Percentiles rank a stretch among this genome's conserved stretches.
Conservation (phyloP, 2,329 filamentous ascomycete genomes). For the Niveomyces coronatus region DNA sequence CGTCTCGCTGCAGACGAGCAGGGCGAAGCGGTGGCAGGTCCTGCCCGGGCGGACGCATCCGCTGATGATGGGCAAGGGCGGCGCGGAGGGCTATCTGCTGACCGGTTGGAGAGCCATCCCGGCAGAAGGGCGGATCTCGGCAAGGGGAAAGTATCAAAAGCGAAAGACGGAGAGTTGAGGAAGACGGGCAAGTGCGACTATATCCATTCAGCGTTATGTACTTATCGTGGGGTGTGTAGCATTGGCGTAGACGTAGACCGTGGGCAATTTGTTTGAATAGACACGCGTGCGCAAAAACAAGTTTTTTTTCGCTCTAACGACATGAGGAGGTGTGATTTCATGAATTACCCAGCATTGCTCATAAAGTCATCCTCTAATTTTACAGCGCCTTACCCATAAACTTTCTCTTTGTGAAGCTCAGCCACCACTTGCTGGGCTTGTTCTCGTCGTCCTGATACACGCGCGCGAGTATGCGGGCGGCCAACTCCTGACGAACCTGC, state of each 20-base stretch:
- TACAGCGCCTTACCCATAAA: slow-evolving; percentile 95
- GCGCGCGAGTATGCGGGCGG: slow-evolving; percentile 67
- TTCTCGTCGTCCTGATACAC: slow-evolving; percentile 76
- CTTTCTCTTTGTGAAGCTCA: slow-evolving; percentile 98
- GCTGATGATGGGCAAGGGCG: slow-evolving; percentile 80
- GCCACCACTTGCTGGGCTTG: slow-evolving; percentile 79
- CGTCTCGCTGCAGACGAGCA: slow-evolving; percentile 68
- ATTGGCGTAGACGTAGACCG: background rate
- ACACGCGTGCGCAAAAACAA: too few species aligned
- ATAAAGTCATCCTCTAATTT: slow-evolving; percentile 8
- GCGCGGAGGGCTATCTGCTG: slow-evolving; percentile 83
- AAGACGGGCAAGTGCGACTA: background rate
- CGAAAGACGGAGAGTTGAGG: slow-evolving; percentile 42
- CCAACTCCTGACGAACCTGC: slow-evolving; percentile 89
- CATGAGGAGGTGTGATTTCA: slow-evolving; percentile 14
- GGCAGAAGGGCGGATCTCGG: slow-evolving; percentile 67
- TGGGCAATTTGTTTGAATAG: too few species aligned
- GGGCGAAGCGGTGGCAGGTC: slow-evolving; percentile 78
- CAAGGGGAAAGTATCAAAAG: slow-evolving; percentile 68
- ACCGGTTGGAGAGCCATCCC: slow-evolving; percentile 75
- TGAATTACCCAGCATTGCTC: background rate
- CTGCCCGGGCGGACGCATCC: slow-evolving; percentile 87
- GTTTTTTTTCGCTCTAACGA: too few species aligned
- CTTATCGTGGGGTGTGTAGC: slow-evolving; percentile 1
- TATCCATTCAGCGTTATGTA: slow-evolving; percentile 2